Evolutionary conservation across 2,329 filamentous ascomycete species (phyloP), one percentile per base, ranked within the genome.

Genomic region (Pseudocercospora crystallina): DNA sequence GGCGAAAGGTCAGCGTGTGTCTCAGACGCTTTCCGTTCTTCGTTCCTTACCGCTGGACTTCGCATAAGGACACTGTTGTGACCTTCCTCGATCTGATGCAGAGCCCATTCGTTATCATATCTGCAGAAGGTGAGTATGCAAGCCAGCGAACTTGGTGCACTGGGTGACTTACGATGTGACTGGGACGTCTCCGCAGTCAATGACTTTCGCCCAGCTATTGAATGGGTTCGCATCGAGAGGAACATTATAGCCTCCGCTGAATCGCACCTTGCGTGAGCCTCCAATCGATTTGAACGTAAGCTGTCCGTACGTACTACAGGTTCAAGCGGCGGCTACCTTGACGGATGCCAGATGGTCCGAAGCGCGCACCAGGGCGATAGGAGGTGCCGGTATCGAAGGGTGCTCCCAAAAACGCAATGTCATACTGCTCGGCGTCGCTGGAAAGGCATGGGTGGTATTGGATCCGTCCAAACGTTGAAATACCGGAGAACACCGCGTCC

Each of bases 151-250:
- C 20, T 26, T 26, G 4, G 20, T 26, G 20, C 14, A 50, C 14
- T 4, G 14, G 10, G 32, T 9, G 12, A 70, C 83, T 71, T 76
- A 90, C 82, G 87, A 91, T 9, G 87, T 92, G 2, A 94, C 88
- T 0, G 88, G 88, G 50, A 96, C 90, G 67, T 96, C 91, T 41
- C 91, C 91, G 69, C 91, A 96, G 75, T 96, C 91, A 15, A 49
- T 49, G 3, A 49, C 14, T 26, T 49, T 82, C 1, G 88, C 87
- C 86, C 87, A 92, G 47, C 80, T 86, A 35, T 76, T 75, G 73
- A 94, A 96, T 0, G 91, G 90, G 70, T 96, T 96, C 15, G 86
- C 86, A 26, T 81, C 76, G 11, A 95, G 75, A 0, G 89, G 88
- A 4, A 94, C 89, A 62, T 95, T 94, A 71, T 94, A 95, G 5